Evolutionary conservation across 1,139 yeast species (phyloP), one percentile per base, ranked within the genome.

Genomic region (Protomyces pachydermus): DNA sequence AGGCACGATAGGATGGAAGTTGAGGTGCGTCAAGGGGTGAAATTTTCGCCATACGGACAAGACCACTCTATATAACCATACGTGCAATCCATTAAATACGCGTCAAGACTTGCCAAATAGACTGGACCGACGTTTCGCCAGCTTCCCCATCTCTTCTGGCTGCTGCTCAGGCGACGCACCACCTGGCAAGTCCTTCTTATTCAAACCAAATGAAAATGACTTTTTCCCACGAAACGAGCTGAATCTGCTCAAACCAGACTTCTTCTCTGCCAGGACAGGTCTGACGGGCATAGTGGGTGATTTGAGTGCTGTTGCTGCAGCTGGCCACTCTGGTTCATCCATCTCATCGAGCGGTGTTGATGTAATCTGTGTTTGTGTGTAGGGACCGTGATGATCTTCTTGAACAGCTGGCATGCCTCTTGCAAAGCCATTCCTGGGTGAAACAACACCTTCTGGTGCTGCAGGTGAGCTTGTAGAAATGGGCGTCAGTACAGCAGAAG

Each of bases 151-250:
- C 3, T 51, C 51, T 28, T 58, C 62, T 20, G 37, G 37, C 16
- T 39, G 52, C 14, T 34, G 46, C 54, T 46, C 60, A 34, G 35
- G 10, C 42, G 45, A 25, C 16, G 16, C 32, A n/a, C 50, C 61
- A 6, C 25, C 35, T 18, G 55, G 55, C 55, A 16, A 12, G n/a
- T 58, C 62, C 48, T 42, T 42, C 48, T 42, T 42, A 20, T 18
- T 42, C 25, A 42, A 6, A n/a, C 48, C 18, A 18, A 42, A 42
- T 18, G 48, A 42, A 42, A 42, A 42, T 9, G 48, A 42, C 56
- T 58, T 52, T 34, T 58, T 58, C 18, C 62, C 56, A 9, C 62
- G 52, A 25, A 58, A 58, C 23, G 54, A 58, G 32, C 62, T 58
- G 34, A 58, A 58, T 2, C 62, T 20, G 23, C 62, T 42, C 25